Evolutionary conservation across 2,329 filamentous ascomycete species (phyloP).

Genomic region (Xylaria sp.): DNA sequence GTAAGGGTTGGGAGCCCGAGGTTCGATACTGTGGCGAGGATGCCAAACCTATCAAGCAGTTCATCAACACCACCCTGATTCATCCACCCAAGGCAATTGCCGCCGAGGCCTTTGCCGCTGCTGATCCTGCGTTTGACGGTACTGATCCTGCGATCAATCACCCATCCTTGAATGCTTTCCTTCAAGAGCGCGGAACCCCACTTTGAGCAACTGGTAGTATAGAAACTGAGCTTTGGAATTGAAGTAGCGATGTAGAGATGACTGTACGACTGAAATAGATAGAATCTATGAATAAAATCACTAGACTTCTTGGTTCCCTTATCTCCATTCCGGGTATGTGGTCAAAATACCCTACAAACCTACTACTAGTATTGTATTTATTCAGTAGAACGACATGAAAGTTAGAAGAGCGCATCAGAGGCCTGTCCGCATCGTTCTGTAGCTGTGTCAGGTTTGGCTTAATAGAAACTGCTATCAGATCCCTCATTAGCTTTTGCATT

Average conservation of each 20-base stretch:
- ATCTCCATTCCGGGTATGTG: no score
- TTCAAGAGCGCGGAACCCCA: not conserved
- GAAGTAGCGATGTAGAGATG: no score
- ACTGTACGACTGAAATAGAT: not conserved
- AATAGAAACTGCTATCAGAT: no score
- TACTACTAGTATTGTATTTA: no score
- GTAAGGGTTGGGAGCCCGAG: conserved; percentile 19
- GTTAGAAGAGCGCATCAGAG: no score
- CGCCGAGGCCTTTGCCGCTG: conserved; percentile 16
- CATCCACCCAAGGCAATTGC: conserved; percentile 22
- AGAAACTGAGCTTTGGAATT: not conserved
- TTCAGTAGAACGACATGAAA: no score
- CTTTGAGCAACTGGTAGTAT: not conserved
- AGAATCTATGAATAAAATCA: not conserved
- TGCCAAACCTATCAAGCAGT: conserved; percentile 23
- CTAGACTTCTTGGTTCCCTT: no score
- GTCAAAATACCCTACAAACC: no score
- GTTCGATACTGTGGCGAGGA: not conserved
- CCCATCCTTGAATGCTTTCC: conserved; percentile 5
- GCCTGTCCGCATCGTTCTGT: no score
- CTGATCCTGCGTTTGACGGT: conserved; percentile 20
- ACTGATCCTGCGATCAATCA: not conserved
- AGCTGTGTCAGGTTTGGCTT: no score
- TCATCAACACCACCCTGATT: conserved; percentile 24
- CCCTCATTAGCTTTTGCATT: no score